Conservation (phyloP, 306 rosid species). For the Malus sylvestris region DNA sequence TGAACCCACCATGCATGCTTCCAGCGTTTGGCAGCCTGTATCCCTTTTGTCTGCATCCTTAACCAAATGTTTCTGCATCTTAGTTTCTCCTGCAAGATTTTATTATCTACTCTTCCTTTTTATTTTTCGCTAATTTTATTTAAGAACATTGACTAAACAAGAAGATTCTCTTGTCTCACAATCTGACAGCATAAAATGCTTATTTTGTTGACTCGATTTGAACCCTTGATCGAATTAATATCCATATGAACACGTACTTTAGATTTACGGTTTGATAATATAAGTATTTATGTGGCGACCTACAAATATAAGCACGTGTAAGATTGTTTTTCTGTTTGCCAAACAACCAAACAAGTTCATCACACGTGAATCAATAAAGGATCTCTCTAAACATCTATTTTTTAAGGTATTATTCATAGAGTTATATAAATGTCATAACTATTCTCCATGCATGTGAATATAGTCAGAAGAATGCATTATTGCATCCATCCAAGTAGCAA, state of each 20-base stretch:
- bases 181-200: neutral
- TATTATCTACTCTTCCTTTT: neutral
- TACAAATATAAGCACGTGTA: neutral
- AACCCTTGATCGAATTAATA: no score
- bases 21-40: neutral
- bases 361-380: neutral
- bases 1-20: neutral
- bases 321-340: neutral
- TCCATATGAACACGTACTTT: rapidly evolving
- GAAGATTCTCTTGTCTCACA: neutral
- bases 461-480: neutral
- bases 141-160: neutral
- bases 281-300: no score
- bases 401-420: no score
- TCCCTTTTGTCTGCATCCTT: neutral
- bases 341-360: neutral
- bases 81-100: neutral
- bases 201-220: neutral
- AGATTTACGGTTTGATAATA: no score
- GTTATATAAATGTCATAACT: neutral
- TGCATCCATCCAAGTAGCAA: neutral
- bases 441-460: neutral
- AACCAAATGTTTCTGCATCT: neutral
- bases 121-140: neutral
- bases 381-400: no score